Evolutionary conservation across 139 green algal genomes (phyloP).

Genomic region (Volvox reticuliferus): DNA sequence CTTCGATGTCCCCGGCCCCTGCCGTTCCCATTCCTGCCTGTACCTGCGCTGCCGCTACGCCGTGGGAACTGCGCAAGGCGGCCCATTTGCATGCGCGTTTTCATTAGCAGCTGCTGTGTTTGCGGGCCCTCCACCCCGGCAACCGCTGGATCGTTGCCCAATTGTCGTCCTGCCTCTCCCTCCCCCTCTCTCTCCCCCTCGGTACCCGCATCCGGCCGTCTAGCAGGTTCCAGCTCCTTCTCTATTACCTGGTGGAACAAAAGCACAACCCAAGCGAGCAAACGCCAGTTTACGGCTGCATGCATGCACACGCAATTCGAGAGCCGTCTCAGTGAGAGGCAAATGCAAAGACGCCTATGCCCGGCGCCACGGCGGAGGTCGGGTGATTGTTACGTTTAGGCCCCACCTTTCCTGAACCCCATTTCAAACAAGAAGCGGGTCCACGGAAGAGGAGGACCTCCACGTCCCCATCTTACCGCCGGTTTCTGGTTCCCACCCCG

Average conservation of each 20-base stretch:
- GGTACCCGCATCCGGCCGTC: neutral
- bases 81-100: neutral
- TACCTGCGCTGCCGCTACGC: neutral
- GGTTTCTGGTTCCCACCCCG: no score
- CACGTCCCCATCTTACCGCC: no score
- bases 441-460: no score
- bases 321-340: no score
- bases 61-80: conserved; percentile 32
- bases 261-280: no score
- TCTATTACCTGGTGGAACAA: conserved; percentile 1
- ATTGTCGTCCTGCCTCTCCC: neutral
- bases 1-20: neutral
- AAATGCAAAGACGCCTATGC: no score
- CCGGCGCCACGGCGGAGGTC: no score
- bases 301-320: no score
- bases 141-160: neutral
- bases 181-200: neutral
- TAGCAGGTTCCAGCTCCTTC: neutral
- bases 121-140: neutral
- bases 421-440: no score
- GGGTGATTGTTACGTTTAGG: no score
- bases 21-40: neutral
- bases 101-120: conserved; percentile 4
- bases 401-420: no score
- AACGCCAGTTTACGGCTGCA: no score